phyloP scores from a whole-genome alignment of 306 rosid species.

The Castanospermum australe region DNA sequence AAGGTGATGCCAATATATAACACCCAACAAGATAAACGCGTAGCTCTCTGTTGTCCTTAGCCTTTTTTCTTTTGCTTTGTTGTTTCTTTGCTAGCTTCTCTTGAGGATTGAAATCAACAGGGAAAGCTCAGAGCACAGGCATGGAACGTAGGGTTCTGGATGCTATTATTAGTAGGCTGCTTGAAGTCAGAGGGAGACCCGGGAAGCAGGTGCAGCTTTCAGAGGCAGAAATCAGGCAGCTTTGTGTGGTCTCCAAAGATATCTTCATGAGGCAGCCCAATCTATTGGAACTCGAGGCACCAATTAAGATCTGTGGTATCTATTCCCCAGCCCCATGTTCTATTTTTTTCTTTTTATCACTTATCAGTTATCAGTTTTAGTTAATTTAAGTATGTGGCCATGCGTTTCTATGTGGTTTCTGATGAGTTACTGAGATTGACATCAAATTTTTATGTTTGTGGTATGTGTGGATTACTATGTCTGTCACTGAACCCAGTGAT shows the following conservation, averaged over 20 bases:
- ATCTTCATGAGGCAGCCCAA: conserved; percentile 41
- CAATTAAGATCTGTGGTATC: conserved; percentile 40
- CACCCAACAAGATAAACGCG: conserved; percentile 18
- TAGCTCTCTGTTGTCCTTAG: conserved; percentile 31
- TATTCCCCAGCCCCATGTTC: not conserved
- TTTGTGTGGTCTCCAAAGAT: conserved; percentile 37
- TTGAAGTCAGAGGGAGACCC: conserved; percentile 39
- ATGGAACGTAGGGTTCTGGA: conserved; percentile 42
- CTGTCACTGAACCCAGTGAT: not conserved
- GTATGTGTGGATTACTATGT: not conserved
- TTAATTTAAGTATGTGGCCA: not conserved
- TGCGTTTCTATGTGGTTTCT: conserved; percentile 1
- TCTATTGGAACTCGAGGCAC: conserved; percentile 39
- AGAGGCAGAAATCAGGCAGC: conserved; percentile 39
- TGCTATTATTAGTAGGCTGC: conserved; percentile 39
- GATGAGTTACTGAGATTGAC: conserved; percentile 22
- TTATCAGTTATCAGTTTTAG: not conserved
- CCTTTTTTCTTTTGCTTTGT: not conserved
- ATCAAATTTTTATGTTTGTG: not conserved
- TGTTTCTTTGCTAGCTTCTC: conserved; percentile 8
- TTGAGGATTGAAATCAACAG: not conserved
- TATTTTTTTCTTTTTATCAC: no score
- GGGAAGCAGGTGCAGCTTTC: conserved; percentile 44
- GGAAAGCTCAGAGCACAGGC: not conserved
- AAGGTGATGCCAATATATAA: conserved; percentile 26